Percentiles rank a stretch among this genome's conserved stretches.
Conservation (phyloP, 2,329 filamentous ascomycete genomes). For the Arachnomyces sp. region DNA sequence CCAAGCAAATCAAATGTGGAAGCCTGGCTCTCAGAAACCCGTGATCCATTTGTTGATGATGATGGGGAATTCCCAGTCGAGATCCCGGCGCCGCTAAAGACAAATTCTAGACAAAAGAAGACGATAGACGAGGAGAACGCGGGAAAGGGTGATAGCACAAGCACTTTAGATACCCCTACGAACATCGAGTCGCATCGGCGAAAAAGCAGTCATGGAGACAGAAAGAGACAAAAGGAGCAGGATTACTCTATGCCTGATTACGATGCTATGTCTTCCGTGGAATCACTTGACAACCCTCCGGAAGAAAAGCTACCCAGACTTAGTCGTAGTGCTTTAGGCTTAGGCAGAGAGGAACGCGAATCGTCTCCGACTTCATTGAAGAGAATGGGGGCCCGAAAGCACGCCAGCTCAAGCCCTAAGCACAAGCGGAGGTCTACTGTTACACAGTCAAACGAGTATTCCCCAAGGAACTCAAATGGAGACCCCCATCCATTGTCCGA, state of each 20-base stretch:
- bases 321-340: neutral
- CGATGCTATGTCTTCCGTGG: constrained; percentile 6
- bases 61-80: constrained; percentile 25
- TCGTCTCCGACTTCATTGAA: constrained; percentile 18
- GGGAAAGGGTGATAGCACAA: too few species aligned
- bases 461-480: constrained; percentile 17
- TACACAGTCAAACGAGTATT: constrained; percentile 19
- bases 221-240: constrained; percentile 15
- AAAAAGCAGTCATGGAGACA: constrained; percentile 21
- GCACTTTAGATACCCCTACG: too few species aligned
- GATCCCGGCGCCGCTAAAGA: constrained; percentile 34
- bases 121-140: constrained; percentile 4
- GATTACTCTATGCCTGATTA: neutral
- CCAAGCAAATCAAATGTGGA: constrained; percentile 49
- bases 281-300: constrained; percentile 11
- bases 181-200: constrained; percentile 2
- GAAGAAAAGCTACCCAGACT: constrained; percentile 7
- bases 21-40: constrained; percentile 53
- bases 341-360: constrained; percentile 8
- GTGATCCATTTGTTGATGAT: constrained; percentile 48
- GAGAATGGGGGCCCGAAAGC: constrained; percentile 17
- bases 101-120: constrained; percentile 29
- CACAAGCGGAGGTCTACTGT: constrained; percentile 15
- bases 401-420: constrained; percentile 10
- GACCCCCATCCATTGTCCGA: constrained; percentile 27